A percentile compares a stretch with the other conserved stretches of the same genome.
phyloP scores from a whole-genome alignment of 345 rosid species.

The Cardamine resedifolia region DNA sequence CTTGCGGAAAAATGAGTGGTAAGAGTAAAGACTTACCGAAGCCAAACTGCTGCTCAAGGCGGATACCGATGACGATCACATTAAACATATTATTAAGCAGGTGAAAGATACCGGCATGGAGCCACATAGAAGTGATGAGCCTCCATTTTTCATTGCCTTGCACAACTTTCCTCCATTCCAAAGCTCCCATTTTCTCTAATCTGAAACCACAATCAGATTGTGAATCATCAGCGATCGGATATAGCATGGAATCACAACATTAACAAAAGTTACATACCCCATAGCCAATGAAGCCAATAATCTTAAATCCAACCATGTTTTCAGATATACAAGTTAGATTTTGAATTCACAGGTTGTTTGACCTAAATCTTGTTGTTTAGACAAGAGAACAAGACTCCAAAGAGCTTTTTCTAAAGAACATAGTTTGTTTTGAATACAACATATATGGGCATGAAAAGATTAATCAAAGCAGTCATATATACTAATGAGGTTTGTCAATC shows the following conservation, averaged over 20 bases:
- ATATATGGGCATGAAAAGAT: neutral
- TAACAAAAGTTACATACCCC: neutral
- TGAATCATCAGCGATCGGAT: neutral
- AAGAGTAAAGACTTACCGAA: constrained; percentile 52
- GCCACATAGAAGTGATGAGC: constrained; percentile 75
- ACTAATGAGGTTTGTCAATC: neutral
- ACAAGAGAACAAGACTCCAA: neutral
- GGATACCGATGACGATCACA: constrained; percentile 67
- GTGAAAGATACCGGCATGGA: constrained; percentile 92
- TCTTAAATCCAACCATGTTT: neutral
- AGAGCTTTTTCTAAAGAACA: constrained; percentile 15
- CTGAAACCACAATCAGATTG: constrained; percentile 40
- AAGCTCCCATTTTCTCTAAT: constrained; percentile 79
- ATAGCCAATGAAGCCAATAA: neutral
- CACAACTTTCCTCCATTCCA: constrained; percentile 63
- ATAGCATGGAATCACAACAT: neutral
- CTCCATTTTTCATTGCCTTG: constrained; percentile 83
- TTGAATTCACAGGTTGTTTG: neutral
- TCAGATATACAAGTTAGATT: neutral
- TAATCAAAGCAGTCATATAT: neutral
- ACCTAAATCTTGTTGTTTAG: neutral
- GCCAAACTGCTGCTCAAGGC: constrained; percentile 93
- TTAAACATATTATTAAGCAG: constrained; percentile 74
- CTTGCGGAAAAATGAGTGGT: neutral
- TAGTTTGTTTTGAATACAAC: neutral